Evolutionary conservation across 495 filamentous ascomycete species (phyloP), one percentile per base, ranked within the genome.

Genomic region (Emericellopsis terricola): DNA sequence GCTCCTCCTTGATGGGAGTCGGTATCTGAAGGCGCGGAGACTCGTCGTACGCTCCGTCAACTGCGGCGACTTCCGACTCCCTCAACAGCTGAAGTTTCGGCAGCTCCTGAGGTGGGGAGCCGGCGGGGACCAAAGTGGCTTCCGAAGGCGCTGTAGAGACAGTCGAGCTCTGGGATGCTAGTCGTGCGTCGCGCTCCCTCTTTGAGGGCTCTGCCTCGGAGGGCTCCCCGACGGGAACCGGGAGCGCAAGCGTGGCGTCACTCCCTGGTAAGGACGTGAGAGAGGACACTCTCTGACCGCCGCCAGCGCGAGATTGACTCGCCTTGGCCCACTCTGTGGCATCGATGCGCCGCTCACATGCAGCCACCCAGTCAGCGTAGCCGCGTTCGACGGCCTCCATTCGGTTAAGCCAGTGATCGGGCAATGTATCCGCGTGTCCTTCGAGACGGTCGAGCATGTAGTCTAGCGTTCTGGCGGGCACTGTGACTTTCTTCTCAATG

Each of bases 401-500:
- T 5, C 73, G 63, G 37, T 86, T 81, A 30, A 94, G 70, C 91
- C 91, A 97, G 14, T 55, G 45, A 20, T 92, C 82, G 0, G 89
- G 89, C 8, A 97, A 49, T 2, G 77, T 77, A 43, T 97, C 89
- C 34, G 76, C 62, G 17, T 72, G 65, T 4, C 81, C 84, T 48
- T 94, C 89, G 8, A 96, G 56, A 8, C 70, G 60, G 44, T 96
- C 86, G 5, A 96, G 65, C 65, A 91, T 80, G 9, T 56, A 64
- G 49, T 97, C 89, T 49, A 96, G 59, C 15, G 73, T 59, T 24
- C 66, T 66, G 0, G 83, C 91, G 1, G 81, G 64, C 13, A 67
- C 63, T 21, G 68, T 55, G 13, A 96, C 74, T 34, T 78, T 79
- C 7, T 67, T 56, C 32, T 78, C 68, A 23, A 96, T 57, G 3